phyloP scores from a whole-genome alignment of 371 early-diverging fungal genomes.

The Mucor velutinosus region DNA sequence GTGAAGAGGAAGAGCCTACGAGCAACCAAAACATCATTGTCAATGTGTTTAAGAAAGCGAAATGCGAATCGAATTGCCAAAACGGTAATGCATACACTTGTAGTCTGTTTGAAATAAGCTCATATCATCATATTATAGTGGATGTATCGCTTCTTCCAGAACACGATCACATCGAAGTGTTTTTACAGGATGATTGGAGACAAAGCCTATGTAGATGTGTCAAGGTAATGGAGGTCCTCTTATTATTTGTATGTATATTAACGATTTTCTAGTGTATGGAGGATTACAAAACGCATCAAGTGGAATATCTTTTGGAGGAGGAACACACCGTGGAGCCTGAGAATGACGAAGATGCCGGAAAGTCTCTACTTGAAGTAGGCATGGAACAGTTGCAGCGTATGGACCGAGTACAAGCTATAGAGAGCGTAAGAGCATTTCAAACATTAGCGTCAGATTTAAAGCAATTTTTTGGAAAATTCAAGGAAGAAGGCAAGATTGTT shows the following conservation, averaged over 20 bases:
- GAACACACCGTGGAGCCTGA: slow-evolving; percentile 50
- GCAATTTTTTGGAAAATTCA: slow-evolving; percentile 68
- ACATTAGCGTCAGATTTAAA: slow-evolving; percentile 60
- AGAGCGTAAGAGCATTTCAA: slow-evolving; percentile 64
- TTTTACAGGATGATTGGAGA: slow-evolving; percentile 57
- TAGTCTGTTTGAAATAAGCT: too few relatives aligned
- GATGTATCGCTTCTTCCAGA: slow-evolving; percentile 12
- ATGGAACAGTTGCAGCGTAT: slow-evolving; percentile 73
- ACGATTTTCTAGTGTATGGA: slow-evolving; percentile 22
- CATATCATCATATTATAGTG: slow-evolving; percentile 3
- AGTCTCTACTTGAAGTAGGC: slow-evolving; percentile 75
- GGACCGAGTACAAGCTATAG: slow-evolving; percentile 75
- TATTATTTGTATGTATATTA: not conserved
- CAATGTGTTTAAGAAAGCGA: slow-evolving; percentile 6
- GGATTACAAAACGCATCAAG: slow-evolving; percentile 19
- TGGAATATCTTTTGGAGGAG: slow-evolving; percentile 39
- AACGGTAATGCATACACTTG: slow-evolving; percentile 8
- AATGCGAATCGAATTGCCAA: slow-evolving; percentile 4
- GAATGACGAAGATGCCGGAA: slow-evolving; percentile 57
- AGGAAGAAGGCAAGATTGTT: slow-evolving; percentile 71
- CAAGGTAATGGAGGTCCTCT: slow-evolving; percentile 22
- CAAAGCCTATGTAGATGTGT: slow-evolving; percentile 44
- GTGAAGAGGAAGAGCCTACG: not conserved
- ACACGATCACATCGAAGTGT: slow-evolving; percentile 42
- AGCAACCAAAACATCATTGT: not conserved